phyloP scores from a whole-genome alignment of 2,329 filamentous ascomycete species.

The Calonectria crousiana region DNA sequence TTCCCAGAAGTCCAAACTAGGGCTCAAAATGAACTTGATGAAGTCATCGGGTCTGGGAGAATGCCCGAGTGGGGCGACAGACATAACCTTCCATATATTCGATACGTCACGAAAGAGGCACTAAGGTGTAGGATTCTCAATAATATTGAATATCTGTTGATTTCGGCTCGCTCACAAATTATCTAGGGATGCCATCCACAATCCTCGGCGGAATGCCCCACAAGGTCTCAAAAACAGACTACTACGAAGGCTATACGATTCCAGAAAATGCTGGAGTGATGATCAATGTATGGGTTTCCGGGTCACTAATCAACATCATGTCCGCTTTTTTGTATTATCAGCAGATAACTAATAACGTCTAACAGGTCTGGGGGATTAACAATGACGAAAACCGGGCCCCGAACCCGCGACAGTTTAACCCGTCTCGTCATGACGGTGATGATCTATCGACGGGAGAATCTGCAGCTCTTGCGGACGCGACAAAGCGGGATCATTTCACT shows the following conservation, averaged over 20 bases:
- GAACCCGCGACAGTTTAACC: slow-evolving; percentile 7
- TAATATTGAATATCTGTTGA: background rate
- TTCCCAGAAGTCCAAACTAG: slow-evolving; percentile 5
- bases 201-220: slow-evolving; percentile 15
- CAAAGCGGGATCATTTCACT: slow-evolving; percentile 4
- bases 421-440: background rate
- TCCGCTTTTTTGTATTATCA: background rate
- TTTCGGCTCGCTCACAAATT: background rate
- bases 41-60: background rate
- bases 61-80: slow-evolving; percentile 9
- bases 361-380: slow-evolving; percentile 16
- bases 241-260: slow-evolving; percentile 8
- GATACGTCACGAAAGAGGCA: slow-evolving; percentile 1
- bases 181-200: slow-evolving; percentile 12
- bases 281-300: slow-evolving; percentile 5
- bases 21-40: slow-evolving; percentile 15
- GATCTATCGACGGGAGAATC: background rate
- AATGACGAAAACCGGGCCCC: background rate
- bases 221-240: background rate
- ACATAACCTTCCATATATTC: slow-evolving; percentile 7
- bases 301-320: background rate
- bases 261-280: slow-evolving; percentile 12
- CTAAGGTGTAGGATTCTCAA: slow-evolving; percentile 1
- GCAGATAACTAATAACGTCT: background rate
- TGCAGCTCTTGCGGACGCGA: background rate